A percentile compares a stretch with the other conserved stretches of the same genome.
Conservation (phyloP, 2,329 filamentous ascomycete genomes). For the Colletotrichum sp. region DNA sequence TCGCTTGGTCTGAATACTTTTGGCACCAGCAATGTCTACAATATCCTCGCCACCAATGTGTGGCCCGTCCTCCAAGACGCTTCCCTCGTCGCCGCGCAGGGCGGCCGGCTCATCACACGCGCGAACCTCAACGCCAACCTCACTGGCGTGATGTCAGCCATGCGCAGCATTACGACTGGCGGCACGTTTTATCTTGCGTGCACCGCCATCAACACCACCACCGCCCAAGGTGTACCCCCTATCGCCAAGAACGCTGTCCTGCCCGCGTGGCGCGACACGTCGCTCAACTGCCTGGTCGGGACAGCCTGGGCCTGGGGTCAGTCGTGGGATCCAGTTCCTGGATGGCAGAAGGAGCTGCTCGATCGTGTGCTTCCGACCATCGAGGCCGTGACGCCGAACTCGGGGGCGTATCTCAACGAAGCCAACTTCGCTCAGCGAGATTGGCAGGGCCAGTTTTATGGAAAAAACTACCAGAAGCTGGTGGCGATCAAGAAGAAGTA, state of each 20-base stretch:
- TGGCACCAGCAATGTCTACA: background rate
- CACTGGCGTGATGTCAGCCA: background rate
- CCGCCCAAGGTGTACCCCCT: conserved; percentile 11
- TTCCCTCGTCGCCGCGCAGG: background rate
- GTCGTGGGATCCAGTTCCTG: background rate
- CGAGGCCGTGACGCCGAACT: conserved; percentile 30
- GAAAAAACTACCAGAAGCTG: conserved; percentile 29
- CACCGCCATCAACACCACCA: conserved; percentile 29
- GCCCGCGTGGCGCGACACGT: conserved; percentile 49
- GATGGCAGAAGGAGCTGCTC: conserved; percentile 25
- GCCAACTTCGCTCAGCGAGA: conserved; percentile 32
- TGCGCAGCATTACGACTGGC: background rate
- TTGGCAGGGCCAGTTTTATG: conserved; percentile 32
- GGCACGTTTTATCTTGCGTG: background rate
- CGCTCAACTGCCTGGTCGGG: conserved; percentile 35
- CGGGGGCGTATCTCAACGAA: conserved; percentile 33
- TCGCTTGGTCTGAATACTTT: background rate
- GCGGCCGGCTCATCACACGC: background rate
- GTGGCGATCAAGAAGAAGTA: conserved; percentile 31
- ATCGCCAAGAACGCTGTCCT: conserved; percentile 38
- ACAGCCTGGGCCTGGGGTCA: background rate
- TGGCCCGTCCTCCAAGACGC: background rate
- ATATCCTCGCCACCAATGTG: background rate
- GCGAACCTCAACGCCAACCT: background rate
- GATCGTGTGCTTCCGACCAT: conserved; percentile 31